Percentiles rank a stretch among this genome's conserved stretches.
Conservation (phyloP, 495 filamentous ascomycete genomes). For the Lasiosphaeriaceae sp. region DNA sequence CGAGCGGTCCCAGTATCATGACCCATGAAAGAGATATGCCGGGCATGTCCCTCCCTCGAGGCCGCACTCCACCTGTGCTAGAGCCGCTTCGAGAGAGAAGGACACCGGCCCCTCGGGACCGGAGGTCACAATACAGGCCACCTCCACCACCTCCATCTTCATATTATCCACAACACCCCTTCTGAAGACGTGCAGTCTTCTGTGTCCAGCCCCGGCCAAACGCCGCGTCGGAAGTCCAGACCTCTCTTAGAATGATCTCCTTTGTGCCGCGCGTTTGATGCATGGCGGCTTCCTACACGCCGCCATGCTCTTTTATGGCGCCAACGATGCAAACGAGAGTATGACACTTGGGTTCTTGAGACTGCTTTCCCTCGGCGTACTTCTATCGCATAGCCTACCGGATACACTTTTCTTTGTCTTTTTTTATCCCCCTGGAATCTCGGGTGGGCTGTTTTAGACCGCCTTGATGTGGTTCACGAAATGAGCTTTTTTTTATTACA, state of each 20-base stretch:
- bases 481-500: neutral
- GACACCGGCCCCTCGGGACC: slow-evolving; percentile 27
- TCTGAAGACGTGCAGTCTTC: neutral
- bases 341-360: slow-evolving; percentile 12
- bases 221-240: neutral
- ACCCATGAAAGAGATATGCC: slow-evolving; percentile 22
- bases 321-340: slow-evolving; percentile 19
- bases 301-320: slow-evolving; percentile 1
- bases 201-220: neutral
- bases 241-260: slow-evolving; percentile 3
- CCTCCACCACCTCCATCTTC: slow-evolving; percentile 23
- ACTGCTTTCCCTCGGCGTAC: neutral
- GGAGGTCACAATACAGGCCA: slow-evolving; percentile 22
- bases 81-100: slow-evolving; percentile 30
- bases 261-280: slow-evolving; percentile 3
- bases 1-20: slow-evolving; percentile 28
- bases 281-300: neutral
- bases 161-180: slow-evolving; percentile 19
- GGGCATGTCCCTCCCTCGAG: slow-evolving; percentile 18
- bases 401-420: slow-evolving; percentile 4
- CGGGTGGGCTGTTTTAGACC: neutral
- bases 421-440: neutral
- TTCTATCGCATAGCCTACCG: neutral
- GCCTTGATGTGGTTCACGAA: neutral
- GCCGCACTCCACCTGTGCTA: slow-evolving; percentile 30